phyloP scores from a whole-genome alignment of 2,329 filamentous ascomycete genomes.

The Macrophomina pseudophaseolina region DNA sequence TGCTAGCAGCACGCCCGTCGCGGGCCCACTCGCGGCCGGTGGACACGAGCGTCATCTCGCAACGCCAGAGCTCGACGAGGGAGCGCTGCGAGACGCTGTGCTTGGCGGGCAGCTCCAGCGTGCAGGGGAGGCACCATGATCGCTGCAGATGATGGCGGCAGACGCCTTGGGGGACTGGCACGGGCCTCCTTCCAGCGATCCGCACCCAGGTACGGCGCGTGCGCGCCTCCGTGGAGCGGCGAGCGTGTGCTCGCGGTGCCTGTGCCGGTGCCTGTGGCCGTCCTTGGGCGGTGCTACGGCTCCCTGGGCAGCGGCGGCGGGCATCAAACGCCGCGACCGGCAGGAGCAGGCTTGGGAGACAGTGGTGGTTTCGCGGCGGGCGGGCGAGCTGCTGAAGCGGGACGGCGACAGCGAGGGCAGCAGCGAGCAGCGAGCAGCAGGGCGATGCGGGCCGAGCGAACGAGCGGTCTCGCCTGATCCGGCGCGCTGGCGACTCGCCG shows the following conservation, averaged over 20 bases:
- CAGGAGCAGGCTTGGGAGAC: constrained; percentile 39
- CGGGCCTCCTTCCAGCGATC: constrained; percentile 14
- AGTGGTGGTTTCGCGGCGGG: constrained; percentile 42
- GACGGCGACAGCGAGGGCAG: constrained; percentile 23
- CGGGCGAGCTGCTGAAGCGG: constrained; percentile 24
- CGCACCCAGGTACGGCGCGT: constrained; percentile 19
- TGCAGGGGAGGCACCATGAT: constrained; percentile 22
- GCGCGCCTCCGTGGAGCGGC: background rate
- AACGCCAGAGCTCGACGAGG: constrained; percentile 4
- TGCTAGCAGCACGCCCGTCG: background rate
- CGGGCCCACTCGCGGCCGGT: constrained; percentile 16
- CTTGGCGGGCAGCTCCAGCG: constrained; percentile 21
- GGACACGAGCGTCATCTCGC: constrained; percentile 27
- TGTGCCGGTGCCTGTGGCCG: background rate
- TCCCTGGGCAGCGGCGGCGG: background rate
- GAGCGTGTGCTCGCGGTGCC: background rate
- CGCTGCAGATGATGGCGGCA: constrained; percentile 25
- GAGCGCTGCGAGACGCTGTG: constrained; percentile 9
- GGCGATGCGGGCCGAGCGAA: constrained; percentile 23
- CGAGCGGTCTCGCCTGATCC: constrained; percentile 23
- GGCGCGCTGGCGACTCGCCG: constrained; percentile 23
- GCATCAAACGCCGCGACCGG: constrained; percentile 18
- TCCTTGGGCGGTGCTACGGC: background rate
- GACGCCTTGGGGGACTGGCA: background rate
- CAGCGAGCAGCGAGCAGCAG: constrained; percentile 4